Evolutionary conservation across 192 early-diverging fungal species (phyloP), one percentile per base, ranked within the genome.

Genomic region (Polychytrium aggregatum): DNA sequence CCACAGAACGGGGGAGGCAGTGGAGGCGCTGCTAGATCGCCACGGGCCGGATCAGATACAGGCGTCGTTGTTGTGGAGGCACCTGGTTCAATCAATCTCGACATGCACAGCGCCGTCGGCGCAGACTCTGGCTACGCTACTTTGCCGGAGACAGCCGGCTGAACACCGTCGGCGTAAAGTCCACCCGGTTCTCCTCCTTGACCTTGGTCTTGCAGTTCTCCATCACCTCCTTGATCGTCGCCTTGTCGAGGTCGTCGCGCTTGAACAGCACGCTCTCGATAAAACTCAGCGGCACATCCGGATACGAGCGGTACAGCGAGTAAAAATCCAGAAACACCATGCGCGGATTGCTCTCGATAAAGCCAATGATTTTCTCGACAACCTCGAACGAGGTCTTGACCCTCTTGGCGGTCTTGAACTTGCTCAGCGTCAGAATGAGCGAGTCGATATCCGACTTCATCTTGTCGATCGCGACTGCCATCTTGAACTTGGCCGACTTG

Each of bases 271-370:
- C 69, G 59, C 92, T 85, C 64, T 97, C 91, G n/a, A 97, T 75
- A 64, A 92, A 82, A 24, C 75, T 71, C n/a, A 95, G 52, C 4
- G 90, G 92, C 35, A 94, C 55, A 59, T 98, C 93, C 8, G 88
- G 87, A 65, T 85, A 98, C 52, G 82, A 70, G 49, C 90, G 86
- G 70, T 84, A 87, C 56, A 96, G 55, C 10, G 79, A 64, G 49
- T 91, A 94, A 60, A 92, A 97, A 64, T 97, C 88, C 50, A 98
- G 64, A 56, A 85, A 95, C 9, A 91, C 74, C 60, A 87, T 79
- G 29, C 78, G 68, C n/a, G 85, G 81, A 40, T 83, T 81, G 43
- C 79, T 82, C 58, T 83, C 86, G 36, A 93, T 63, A 41, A 98
- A 69, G 16, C 62, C 70, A 34, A 89, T 78, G 14, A 97, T 70